Conservation (phyloP, 306 rosid genomes). For the Trifolium repens region DNA sequence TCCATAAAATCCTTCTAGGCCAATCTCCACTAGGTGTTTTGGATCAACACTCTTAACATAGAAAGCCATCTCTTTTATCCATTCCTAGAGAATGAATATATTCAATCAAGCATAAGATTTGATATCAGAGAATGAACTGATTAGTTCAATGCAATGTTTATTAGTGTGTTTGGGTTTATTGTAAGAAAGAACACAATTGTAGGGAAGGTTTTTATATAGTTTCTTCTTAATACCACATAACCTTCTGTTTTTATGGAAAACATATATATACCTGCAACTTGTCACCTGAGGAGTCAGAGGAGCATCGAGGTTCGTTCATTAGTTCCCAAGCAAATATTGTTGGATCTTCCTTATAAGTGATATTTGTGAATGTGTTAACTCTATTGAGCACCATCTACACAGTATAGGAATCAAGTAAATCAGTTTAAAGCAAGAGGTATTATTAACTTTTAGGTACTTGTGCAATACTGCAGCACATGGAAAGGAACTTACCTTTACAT, state of each 20-base stretch:
- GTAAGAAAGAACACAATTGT: too few species aligned
- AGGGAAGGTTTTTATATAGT: too few species aligned
- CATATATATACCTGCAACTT: slow-evolving; percentile 63
- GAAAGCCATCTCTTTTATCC: slow-evolving; percentile 95
- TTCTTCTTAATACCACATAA: too few species aligned
- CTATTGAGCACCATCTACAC: slow-evolving; percentile 83
- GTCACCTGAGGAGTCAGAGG: slow-evolving; percentile 78
- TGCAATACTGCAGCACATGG: too few species aligned
- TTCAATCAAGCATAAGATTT: slow-evolving; percentile 22
- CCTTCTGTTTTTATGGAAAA: background rate
- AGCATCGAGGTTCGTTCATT: slow-evolving; percentile 95
- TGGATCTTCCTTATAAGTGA: slow-evolving; percentile 92
- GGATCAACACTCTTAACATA: slow-evolving; percentile 85
- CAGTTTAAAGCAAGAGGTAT: slow-evolving; percentile 5
- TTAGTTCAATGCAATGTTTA: slow-evolving; percentile 14
- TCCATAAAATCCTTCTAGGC: slow-evolving; percentile 93
- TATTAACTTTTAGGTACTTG: background rate
- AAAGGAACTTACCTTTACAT: slow-evolving; percentile 69
- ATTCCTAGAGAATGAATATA: slow-evolving; percentile 57
- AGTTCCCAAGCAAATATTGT: slow-evolving; percentile 96
- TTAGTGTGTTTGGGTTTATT: background rate
- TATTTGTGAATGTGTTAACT: slow-evolving; percentile 73
- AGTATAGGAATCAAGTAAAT: slow-evolving; percentile 15
- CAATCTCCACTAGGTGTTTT: slow-evolving; percentile 88
- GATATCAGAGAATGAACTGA: slow-evolving; percentile 20